A percentile compares a stretch with the other conserved stretches of the same genome.
These are phyloP conservation scores for Pleurotus giganteus DNA, from an alignment of 768 basidiomycete species.

Conservation along the genomic window DNA sequence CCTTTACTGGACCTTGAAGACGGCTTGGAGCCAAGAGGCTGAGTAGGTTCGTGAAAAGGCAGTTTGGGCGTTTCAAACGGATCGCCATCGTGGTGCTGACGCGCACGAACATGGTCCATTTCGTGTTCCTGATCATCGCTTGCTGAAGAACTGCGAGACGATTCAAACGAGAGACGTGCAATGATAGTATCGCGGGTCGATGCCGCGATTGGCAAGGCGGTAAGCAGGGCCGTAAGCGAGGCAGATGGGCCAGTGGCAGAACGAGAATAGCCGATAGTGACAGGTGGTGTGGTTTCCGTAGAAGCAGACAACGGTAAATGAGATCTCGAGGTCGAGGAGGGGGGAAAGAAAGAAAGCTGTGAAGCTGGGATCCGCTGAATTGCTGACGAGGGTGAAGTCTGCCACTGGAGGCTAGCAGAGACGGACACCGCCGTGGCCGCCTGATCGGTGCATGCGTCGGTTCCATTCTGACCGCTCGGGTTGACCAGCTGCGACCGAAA, in stretches of 20 bases:
- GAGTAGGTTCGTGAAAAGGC: slow-evolving; percentile 5
- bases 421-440: neutral
- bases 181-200: slow-evolving; percentile 57
- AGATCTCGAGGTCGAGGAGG: slow-evolving; percentile 23
- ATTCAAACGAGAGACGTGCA: slow-evolving; percentile 53
- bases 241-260: slow-evolving; percentile 12
- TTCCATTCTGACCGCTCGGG: slow-evolving; percentile 1
- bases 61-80: slow-evolving; percentile 16
- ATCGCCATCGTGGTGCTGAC: slow-evolving; percentile 10
- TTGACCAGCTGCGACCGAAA: neutral
- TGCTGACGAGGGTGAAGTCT: slow-evolving; percentile 16
- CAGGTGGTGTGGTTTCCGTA: neutral
- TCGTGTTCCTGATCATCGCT: slow-evolving; percentile 41
- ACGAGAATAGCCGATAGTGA: slow-evolving; percentile 5
- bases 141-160: slow-evolving; percentile 26
- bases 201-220: slow-evolving; percentile 46
- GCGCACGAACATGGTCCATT: slow-evolving; percentile 37
- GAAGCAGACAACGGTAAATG: neutral
- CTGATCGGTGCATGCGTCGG: neutral
- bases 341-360: slow-evolving; percentile 56
- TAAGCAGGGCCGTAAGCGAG: slow-evolving; percentile 42
- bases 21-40: neutral
- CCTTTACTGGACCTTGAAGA: neutral
- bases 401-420: slow-evolving; percentile 1
- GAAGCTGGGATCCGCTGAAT: slow-evolving; percentile 48